Evolutionary conservation across 148 eudicot genomes (phyloP).

Genomic region (Limonium bicolor): DNA sequence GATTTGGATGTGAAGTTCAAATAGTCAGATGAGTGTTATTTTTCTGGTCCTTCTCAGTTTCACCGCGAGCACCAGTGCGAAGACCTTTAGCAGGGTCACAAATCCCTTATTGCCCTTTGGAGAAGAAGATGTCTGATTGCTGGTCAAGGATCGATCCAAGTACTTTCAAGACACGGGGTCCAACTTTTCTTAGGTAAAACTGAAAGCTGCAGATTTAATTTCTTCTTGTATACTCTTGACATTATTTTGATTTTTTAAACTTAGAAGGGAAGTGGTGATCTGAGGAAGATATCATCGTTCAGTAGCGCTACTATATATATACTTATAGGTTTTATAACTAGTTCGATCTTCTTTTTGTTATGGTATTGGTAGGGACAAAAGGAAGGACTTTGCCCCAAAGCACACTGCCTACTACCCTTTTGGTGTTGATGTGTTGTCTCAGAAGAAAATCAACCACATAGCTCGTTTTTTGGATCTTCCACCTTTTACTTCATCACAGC

Average conservation of each 20-base stretch:
- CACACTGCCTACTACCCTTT: slow-evolving; percentile 67
- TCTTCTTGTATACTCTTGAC: too few species aligned
- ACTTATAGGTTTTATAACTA: not conserved
- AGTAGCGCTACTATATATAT: too few species aligned
- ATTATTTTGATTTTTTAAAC: too few species aligned
- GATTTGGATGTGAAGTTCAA: not conserved
- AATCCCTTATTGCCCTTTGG: slow-evolving; percentile 61
- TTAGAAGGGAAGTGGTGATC: too few species aligned
- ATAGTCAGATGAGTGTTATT: not conserved
- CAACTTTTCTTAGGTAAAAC: slow-evolving; percentile 51
- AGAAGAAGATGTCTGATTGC: slow-evolving; percentile 66
- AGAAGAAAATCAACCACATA: slow-evolving; percentile 66
- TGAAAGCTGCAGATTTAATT: not conserved
- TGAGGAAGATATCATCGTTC: too few species aligned
- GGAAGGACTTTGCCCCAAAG: slow-evolving; percentile 67
- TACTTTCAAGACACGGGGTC: slow-evolving; percentile 74
- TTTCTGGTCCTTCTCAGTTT: slow-evolving; percentile 21
- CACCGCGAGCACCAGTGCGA: slow-evolving; percentile 59
- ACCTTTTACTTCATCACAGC: slow-evolving; percentile 24
- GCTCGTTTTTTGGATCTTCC: slow-evolving; percentile 93
- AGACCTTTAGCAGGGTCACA: slow-evolving; percentile 89
- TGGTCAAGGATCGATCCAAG: slow-evolving; percentile 80
- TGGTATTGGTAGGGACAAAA: slow-evolving; percentile 46
- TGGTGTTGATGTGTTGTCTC: slow-evolving; percentile 85
- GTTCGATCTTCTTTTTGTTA: not conserved